Percentiles rank a stretch among this genome's conserved stretches.
Conservation (phyloP, 2,329 filamentous ascomycete species). For the Epichloe brachyelytri region DNA sequence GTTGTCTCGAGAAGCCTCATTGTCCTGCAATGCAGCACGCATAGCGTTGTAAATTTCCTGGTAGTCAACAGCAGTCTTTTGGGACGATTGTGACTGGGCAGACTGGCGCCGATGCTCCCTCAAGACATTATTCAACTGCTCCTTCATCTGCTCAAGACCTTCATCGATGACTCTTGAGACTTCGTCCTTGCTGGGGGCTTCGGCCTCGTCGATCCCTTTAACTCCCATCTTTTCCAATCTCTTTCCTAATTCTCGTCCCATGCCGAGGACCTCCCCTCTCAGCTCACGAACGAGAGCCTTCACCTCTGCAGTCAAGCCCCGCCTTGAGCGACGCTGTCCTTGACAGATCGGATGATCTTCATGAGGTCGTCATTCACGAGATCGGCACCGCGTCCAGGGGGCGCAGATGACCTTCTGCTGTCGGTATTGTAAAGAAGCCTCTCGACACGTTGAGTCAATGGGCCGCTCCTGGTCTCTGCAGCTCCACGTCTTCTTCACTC, state of each 20-base stretch:
- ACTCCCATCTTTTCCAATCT: conserved; percentile 60
- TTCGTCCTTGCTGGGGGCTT: conserved; percentile 50
- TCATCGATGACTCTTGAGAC: conserved; percentile 66
- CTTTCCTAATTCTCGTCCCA: conserved; percentile 82
- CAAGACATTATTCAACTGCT: conserved; percentile 71
- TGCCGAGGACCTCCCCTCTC: conserved; percentile 82
- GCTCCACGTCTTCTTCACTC: conserved; percentile 15
- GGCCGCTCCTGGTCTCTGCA: conserved; percentile 16
- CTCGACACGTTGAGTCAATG: conserved; percentile 29
- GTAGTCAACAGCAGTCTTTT: conserved; percentile 53
- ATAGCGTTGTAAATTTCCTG: conserved; percentile 80
- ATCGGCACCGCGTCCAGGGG: conserved; percentile 31
- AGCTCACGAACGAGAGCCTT: conserved; percentile 84
- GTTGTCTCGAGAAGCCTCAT: conserved; percentile 31
- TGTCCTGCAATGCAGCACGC: conserved; percentile 58
- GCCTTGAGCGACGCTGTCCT: conserved; percentile 78
- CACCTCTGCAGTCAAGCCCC: conserved; percentile 86
- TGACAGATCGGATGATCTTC: conserved; percentile 72
- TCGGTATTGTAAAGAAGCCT: conserved; percentile 31
- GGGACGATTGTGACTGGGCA: conserved; percentile 47
- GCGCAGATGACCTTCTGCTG: conserved; percentile 31
- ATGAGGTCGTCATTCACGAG: conserved; percentile 66
- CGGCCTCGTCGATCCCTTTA: conserved; percentile 31
- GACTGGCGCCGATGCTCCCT: conserved; percentile 62
- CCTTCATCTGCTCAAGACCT: conserved; percentile 67